A percentile compares a stretch with the other conserved stretches of the same genome.
phyloP scores from a whole-genome alignment of 2,329 filamentous ascomycete species.

The Penicillium oxalicum region DNA sequence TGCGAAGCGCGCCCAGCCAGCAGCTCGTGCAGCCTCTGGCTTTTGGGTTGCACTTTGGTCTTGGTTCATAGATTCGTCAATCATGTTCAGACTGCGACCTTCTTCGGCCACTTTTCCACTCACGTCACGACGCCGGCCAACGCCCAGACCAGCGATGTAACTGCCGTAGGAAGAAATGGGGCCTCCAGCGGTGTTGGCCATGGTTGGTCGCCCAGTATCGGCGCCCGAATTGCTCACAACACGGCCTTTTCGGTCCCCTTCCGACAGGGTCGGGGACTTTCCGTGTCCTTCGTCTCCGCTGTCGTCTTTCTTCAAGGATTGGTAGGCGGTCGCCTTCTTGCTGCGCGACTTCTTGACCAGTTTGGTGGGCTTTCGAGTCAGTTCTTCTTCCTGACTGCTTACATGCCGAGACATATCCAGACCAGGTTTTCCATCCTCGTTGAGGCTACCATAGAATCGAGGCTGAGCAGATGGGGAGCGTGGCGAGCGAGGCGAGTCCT shows the following conservation, averaged over 20 bases:
- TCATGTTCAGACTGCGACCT: constrained; percentile 31
- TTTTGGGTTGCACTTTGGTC: constrained; percentile 9
- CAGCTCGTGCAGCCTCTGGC: constrained; percentile 29
- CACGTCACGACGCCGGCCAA: constrained; percentile 43
- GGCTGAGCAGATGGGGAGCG: constrained; percentile 29
- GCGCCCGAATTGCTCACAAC: constrained; percentile 41
- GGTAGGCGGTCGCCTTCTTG: constrained; percentile 31
- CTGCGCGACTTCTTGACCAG: constrained; percentile 26
- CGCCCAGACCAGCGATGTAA: constrained; percentile 40
- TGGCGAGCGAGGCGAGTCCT: constrained; percentile 14
- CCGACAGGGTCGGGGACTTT: constrained; percentile 7
- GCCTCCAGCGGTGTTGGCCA: constrained; percentile 23
- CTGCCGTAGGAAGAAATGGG: constrained; percentile 36
- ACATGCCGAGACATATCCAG: constrained; percentile 19
- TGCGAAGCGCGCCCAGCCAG: constrained; percentile 44
- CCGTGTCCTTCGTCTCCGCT: constrained; percentile 19
- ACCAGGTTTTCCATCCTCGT: constrained; percentile 21
- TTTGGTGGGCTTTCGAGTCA: constrained; percentile 26
- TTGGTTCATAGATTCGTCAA: constrained; percentile 9
- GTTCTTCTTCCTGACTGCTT: constrained; percentile 17
- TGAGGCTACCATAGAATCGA: constrained; percentile 38
- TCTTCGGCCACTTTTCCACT: constrained; percentile 45
- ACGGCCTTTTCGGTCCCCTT: constrained; percentile 39
- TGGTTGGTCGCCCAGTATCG: constrained; percentile 25
- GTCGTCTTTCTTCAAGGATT: constrained; percentile 29